A percentile compares a stretch with the other conserved stretches of the same genome.
phyloP scores from a whole-genome alignment of 805 yeast genomes.

The Saturnispora bothae region DNA sequence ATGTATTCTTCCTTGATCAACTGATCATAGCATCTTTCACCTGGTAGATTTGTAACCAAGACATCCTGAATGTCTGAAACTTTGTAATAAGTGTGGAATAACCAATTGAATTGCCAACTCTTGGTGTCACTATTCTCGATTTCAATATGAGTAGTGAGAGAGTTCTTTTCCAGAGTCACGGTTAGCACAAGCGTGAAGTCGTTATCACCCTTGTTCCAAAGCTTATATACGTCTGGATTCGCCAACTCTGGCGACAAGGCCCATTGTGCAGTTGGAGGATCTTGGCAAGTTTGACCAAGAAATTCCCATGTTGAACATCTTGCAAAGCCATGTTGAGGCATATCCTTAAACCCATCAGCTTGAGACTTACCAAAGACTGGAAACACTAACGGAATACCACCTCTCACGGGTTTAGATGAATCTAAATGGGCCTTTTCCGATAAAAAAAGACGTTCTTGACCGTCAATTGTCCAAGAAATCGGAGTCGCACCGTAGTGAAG shows the following conservation, averaged over 20 bases:
- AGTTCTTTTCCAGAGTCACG: slow-evolving; percentile 46
- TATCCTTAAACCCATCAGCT: slow-evolving; percentile 45
- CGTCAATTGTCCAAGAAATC: slow-evolving; percentile 65
- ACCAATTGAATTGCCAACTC: slow-evolving; percentile 79
- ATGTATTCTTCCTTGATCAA: slow-evolving; percentile 48
- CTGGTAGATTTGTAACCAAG: slow-evolving; percentile 67
- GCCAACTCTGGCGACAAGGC: slow-evolving; percentile 84
- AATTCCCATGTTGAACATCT: slow-evolving; percentile 89
- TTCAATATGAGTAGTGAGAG: slow-evolving; percentile 59
- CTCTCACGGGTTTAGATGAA: slow-evolving; percentile 90
- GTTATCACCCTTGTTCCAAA: slow-evolving; percentile 44
- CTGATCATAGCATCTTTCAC: slow-evolving; percentile 67
- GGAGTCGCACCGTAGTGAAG: slow-evolving; percentile 86
- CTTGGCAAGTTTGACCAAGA: slow-evolving; percentile 66
- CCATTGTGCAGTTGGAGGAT: slow-evolving; percentile 76
- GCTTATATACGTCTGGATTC: slow-evolving; percentile 42
- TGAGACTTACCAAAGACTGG: slow-evolving; percentile 78
- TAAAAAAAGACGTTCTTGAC: slow-evolving; percentile 77
- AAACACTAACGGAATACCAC: slow-evolving; percentile 94
- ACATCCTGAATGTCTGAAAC: slow-evolving; percentile 71
- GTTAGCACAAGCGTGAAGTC: slow-evolving; percentile 75
- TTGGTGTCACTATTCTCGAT: slow-evolving; percentile 60
- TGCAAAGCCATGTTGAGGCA: slow-evolving; percentile 97
- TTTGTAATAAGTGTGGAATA: slow-evolving; percentile 82
- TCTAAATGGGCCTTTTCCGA: slow-evolving; percentile 72